Conservation (phyloP, 148 eudicot species). For the Mesembryanthemum crystallinum region DNA sequence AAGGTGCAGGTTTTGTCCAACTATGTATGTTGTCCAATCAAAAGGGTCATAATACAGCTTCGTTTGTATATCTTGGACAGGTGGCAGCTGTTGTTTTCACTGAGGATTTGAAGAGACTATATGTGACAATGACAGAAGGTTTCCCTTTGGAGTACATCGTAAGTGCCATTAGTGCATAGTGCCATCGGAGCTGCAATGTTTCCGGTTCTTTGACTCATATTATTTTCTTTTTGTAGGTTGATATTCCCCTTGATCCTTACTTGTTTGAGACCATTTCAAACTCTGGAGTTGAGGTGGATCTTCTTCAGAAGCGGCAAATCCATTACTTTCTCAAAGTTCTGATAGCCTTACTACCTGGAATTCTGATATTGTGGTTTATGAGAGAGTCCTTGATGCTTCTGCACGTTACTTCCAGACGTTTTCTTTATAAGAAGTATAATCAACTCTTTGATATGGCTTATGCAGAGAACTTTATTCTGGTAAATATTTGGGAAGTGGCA, state of each 20-base stretch:
- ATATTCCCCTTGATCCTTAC: constrained; percentile 91
- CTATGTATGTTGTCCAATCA: neutral
- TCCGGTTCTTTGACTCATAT: constrained; percentile 18
- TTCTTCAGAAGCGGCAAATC: constrained; percentile 75
- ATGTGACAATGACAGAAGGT: constrained; percentile 93
- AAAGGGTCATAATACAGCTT: neutral
- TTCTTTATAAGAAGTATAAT: constrained; percentile 70
- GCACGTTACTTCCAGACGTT: constrained; percentile 58
- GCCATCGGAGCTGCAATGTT: constrained; percentile 13
- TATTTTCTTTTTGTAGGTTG: constrained; percentile 49
- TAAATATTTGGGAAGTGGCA: constrained; percentile 26
- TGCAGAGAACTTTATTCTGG: constrained; percentile 83
- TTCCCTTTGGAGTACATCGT: constrained; percentile 87
- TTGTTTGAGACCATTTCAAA: constrained; percentile 79
- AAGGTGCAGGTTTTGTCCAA: neutral
- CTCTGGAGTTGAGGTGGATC: constrained; percentile 91
- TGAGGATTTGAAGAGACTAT: constrained; percentile 81
- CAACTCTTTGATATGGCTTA: constrained; percentile 85
- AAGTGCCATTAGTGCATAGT: constrained; percentile 30
- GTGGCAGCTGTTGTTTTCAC: constrained; percentile 94
- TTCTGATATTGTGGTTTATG: constrained; percentile 76
- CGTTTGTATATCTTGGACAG: constrained; percentile 34
- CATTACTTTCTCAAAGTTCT: constrained; percentile 74
- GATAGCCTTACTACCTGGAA: constrained; percentile 74
- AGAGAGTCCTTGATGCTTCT: constrained; percentile 78